Evolutionary conservation across 345 rosid species (phyloP), one percentile per base, ranked within the genome.

Genomic region (Brassica incana): DNA sequence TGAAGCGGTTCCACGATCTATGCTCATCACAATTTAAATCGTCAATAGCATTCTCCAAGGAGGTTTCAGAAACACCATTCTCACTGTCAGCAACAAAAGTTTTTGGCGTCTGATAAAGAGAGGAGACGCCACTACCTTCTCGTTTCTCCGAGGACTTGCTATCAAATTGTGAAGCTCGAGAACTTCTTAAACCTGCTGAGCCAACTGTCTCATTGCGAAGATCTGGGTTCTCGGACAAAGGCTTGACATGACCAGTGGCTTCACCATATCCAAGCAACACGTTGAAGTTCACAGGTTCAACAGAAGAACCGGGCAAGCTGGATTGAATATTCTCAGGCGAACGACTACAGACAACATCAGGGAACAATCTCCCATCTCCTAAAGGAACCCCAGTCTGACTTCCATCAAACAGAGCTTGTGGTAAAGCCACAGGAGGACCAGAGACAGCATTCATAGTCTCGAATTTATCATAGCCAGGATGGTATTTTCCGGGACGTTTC

Each of bases 161-260:
- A 79, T 74, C 67, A 79, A 81, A 81, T 63, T 72, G 78, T 58
- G 87, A 80, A 72, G 77, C 73, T 2, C 81, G 78, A 72, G 87
- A 90, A 74, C 89, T 89, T 77, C 67, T 87, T 83, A 85, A 88
- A 86, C 88, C 87, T 20, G 88, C 90, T 32, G 90, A 86, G 80
- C 84, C 59, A 52, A 5, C 59, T 52, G 10, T 54, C 10, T 3
- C 87, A 76, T 69, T 63, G 75, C 25, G 71, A 77, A 81, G 78
- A 85, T 88, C 88, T 4, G 83, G 60, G 76, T 60, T 77, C 50
- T 90, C 88, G 11, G 83, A 78, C 69, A 80, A 60, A 73, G 79
- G 84, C 65, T 87, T 88, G 61, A 71, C 32, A 76, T 75, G 68
- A 77, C 56, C 76, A 52, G 81, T 15, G 65, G 84, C 65, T 65